phyloP scores from a whole-genome alignment of 2,329 filamentous ascomycete species.

The Elsinoe batatas region DNA sequence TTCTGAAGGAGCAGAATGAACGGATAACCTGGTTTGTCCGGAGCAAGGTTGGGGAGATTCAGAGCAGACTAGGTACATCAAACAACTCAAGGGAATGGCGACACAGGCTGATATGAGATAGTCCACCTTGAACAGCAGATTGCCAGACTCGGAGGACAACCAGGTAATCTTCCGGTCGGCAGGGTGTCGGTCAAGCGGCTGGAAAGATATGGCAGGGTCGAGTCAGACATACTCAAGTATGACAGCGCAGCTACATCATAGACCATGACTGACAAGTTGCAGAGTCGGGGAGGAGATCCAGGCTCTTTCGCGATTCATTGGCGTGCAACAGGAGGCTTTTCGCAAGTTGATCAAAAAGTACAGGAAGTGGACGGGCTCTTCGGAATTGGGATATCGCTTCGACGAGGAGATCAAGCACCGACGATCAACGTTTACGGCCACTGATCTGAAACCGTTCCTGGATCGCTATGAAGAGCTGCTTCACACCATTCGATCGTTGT shows the following conservation, averaged over 20 bases:
- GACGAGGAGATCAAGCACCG: slow-evolving; percentile 54
- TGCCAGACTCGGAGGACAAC: not conserved
- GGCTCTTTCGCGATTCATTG: slow-evolving; percentile 60
- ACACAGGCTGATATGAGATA: slow-evolving; percentile 12
- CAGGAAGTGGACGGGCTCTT: slow-evolving; percentile 74
- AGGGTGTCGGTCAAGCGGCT: slow-evolving; percentile 36
- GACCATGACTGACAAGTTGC: slow-evolving; percentile 10
- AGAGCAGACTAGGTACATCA: slow-evolving; percentile 54
- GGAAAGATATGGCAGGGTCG: slow-evolving; percentile 41
- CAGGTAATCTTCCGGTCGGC: slow-evolving; percentile 16
- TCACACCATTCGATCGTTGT: slow-evolving; percentile 35
- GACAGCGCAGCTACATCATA: not conserved
- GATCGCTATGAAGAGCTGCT: slow-evolving; percentile 41
- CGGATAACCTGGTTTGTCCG: slow-evolving; percentile 68
- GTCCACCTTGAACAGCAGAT: slow-evolving; percentile 11
- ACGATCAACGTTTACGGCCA: slow-evolving; percentile 61
- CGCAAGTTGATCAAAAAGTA: slow-evolving; percentile 82
- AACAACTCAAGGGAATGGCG: not conserved
- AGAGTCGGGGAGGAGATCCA: slow-evolving; percentile 62
- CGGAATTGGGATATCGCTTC: slow-evolving; percentile 54
- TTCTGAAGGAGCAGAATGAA: slow-evolving; percentile 65
- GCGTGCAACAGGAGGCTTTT: slow-evolving; percentile 66
- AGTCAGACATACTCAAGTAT: slow-evolving; percentile 40
- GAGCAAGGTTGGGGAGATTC: slow-evolving; percentile 72
- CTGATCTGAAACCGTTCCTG: slow-evolving; percentile 49